A percentile compares a stretch with the other conserved stretches of the same genome.
Evolutionary conservation across 2,329 filamentous ascomycete genomes (phyloP).

Genomic region (Berkeleyomyces rouxiae): DNA sequence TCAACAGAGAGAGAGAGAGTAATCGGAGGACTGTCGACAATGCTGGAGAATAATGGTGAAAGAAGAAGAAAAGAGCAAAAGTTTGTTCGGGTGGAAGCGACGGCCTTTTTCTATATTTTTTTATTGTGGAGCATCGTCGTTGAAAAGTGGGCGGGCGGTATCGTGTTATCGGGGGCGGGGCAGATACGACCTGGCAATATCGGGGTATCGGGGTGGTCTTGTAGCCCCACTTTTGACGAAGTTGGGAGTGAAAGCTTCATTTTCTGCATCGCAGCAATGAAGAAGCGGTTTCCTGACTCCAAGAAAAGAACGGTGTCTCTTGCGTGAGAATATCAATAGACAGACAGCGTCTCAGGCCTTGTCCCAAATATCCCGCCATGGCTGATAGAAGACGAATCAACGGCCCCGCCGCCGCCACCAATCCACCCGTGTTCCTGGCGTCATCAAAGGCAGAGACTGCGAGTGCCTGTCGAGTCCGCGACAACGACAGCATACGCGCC

Average conservation of each 20-base stretch:
- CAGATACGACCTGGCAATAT: neutral
- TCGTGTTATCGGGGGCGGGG: neutral
- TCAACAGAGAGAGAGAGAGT: neutral
- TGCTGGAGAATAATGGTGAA: neutral
- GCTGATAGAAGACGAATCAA: conserved; percentile 81
- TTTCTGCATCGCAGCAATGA: neutral
- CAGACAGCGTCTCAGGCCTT: too few relatives aligned
- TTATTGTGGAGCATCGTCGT: neutral
- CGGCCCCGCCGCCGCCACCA: conserved; percentile 62
- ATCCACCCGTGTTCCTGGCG: conserved; percentile 53
- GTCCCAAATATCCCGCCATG: conserved; percentile 29
- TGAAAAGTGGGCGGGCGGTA: conserved; percentile 6
- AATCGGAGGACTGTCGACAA: neutral
- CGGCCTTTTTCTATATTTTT: conserved; percentile 10
- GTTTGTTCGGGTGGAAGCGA: neutral
- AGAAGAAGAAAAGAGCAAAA: neutral
- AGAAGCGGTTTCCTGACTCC: neutral
- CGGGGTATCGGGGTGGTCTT: neutral
- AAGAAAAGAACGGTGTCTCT: too few relatives aligned
- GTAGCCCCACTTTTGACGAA: neutral
- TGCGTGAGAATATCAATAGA: too few relatives aligned
- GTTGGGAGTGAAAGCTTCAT: neutral
- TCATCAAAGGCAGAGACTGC: conserved; percentile 22
- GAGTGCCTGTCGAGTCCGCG: conserved; percentile 34
- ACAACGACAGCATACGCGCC: conserved; percentile 58